phyloP scores from a whole-genome alignment of 1,284 basidiomycete species.

The Papiliotrema nemorosa region DNA sequence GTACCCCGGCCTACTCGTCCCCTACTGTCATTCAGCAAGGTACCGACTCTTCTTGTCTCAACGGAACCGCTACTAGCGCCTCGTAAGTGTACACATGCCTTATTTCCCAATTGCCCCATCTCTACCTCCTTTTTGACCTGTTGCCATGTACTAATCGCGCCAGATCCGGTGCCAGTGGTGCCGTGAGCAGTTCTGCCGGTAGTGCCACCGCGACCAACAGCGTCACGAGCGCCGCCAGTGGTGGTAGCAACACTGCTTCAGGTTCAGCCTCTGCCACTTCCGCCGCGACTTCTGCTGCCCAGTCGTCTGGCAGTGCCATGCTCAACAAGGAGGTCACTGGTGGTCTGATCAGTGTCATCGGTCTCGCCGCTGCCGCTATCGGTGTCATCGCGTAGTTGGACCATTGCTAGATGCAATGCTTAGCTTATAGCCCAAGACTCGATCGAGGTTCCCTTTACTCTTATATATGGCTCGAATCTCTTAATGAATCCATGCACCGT shows the following conservation, averaged over 20 bases:
- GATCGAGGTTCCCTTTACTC: too few species aligned
- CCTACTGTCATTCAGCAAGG: constrained; percentile 56
- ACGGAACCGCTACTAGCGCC: background rate
- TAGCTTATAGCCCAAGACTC: too few species aligned
- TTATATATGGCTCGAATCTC: too few species aligned
- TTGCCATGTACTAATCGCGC: background rate
- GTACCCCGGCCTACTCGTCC: constrained; percentile 58
- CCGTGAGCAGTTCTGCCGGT: background rate
- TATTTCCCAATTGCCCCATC: background rate
- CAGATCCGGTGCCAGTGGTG: background rate
- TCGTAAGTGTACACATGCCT: background rate
- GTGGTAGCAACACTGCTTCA: constrained; percentile 22
- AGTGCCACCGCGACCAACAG: constrained; percentile 11
- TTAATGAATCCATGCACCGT: too few species aligned
- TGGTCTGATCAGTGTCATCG: constrained; percentile 10
- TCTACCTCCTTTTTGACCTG: background rate
- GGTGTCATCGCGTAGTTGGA: background rate
- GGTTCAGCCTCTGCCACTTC: constrained; percentile 12
- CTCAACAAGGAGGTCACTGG: constrained; percentile 6
- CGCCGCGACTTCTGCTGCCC: constrained; percentile 21
- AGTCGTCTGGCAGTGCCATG: constrained; percentile 15
- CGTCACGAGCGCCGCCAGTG: too few species aligned
- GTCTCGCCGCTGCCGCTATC: constrained; percentile 8
- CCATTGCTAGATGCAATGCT: too few species aligned
- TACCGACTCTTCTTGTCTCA: constrained; percentile 41